These are phyloP conservation scores for Amanita exitialis DNA, from an alignment of 768 basidiomycete species.

Conservation along the genomic window DNA sequence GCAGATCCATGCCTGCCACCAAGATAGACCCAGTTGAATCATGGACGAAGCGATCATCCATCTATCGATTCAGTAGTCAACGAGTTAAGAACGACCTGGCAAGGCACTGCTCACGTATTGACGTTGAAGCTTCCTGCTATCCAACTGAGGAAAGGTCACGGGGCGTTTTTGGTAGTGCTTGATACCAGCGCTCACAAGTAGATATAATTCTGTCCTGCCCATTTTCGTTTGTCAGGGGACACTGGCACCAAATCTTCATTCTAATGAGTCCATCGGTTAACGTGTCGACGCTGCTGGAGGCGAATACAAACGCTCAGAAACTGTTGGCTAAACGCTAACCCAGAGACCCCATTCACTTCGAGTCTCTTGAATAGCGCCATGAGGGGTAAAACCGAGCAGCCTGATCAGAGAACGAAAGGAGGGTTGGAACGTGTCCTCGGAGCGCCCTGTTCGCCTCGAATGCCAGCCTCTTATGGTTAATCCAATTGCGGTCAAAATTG, in stretches of 20 bases:
- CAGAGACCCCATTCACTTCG: conserved; percentile 45
- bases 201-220: conserved; percentile 57
- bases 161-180: not conserved
- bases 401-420: not conserved
- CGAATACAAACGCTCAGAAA: conserved; percentile 42
- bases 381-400: not conserved
- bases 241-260: conserved; percentile 72
- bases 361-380: conserved; percentile 29
- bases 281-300: not conserved
- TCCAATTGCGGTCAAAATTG: no score
- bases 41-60: conserved; percentile 76
- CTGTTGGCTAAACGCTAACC: conserved; percentile 41
- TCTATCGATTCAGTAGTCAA: conserved; percentile 18
- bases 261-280: conserved; percentile 12
- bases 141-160: conserved; percentile 38
- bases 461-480: no score
- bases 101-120: conserved; percentile 43
- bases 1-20: conserved; percentile 84
- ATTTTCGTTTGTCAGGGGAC: conserved; percentile 48
- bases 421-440: not conserved
- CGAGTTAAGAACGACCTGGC: not conserved
- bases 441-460: no score
- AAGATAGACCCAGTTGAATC: conserved; percentile 61
- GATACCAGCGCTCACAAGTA: conserved; percentile 37
- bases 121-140: conserved; percentile 75